Percentiles rank a stretch among this genome's conserved stretches.
phyloP scores from a whole-genome alignment of 768 basidiomycete genomes.

The Galerina sulciceps region DNA sequence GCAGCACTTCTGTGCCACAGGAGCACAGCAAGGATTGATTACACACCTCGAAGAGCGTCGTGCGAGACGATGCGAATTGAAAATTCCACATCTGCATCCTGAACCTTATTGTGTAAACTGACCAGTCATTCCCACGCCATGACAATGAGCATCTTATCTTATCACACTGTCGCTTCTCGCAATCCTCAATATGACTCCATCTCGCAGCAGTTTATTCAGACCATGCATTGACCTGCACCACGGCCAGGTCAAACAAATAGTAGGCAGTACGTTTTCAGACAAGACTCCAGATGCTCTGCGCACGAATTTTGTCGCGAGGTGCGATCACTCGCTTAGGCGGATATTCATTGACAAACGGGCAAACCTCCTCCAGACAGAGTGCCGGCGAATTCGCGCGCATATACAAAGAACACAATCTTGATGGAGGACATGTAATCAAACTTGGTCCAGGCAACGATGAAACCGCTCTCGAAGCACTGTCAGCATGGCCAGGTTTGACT shows the following conservation, averaged over 20 bases:
- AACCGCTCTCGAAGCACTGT: conserved; percentile 85
- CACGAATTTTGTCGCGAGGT: conserved; percentile 94
- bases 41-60: conserved; percentile 51
- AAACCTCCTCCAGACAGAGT: conserved; percentile 57
- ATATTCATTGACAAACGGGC: conserved; percentile 12
- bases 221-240: conserved; percentile 98
- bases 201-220: conserved; percentile 64
- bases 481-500: conserved; percentile 77
- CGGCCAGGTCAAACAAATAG: conserved; percentile 97
- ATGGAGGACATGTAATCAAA: conserved; percentile 96
- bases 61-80: conserved; percentile 38
- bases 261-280: conserved; percentile 91
- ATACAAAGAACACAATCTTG: conserved; percentile 69
- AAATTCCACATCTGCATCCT: conserved; percentile 35
- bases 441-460: conserved; percentile 88
- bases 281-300: conserved; percentile 58
- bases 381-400: conserved; percentile 80
- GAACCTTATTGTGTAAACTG: conserved; percentile 52
- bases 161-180: conserved; percentile 25
- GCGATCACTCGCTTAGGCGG: conserved; percentile 27
- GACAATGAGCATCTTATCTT: conserved; percentile 25
- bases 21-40: conserved; percentile 21
- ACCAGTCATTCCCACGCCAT: conserved; percentile 42
- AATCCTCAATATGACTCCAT: conserved; percentile 32
- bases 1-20: conserved; percentile 5